Base-by-base conservation (phyloP, 2,329 filamentous ascomycete genomes). In the Stachybotrys echinatus region DNA sequence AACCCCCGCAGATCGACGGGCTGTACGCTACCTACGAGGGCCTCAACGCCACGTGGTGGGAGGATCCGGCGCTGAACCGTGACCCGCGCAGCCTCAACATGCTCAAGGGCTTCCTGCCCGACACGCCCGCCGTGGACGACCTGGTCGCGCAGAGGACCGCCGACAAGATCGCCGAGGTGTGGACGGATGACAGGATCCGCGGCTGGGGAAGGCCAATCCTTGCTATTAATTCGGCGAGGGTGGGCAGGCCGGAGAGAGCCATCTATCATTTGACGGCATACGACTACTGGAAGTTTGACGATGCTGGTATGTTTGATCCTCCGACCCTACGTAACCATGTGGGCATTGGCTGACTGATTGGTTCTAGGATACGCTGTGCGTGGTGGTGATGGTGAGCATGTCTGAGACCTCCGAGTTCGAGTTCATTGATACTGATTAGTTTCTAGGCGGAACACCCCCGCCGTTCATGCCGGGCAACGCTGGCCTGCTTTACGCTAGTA, bases 21-120 rank as follows among this genome's bases (percentile, higher is more conserved):
- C 73, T 78, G 1, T 83, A 81, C 48, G 66, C 77, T 2, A 70
- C 80, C 3, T 83, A 82, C 55, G 75, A 81, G 58, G 75, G 74
- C 0, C 66, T 79, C 10, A 65, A 72, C 22, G 61, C 65, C 31
- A 71, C 71, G 22, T 74, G 72, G 71, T 73, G 72, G 66, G 59
- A 61, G 2, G 59, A 73, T 21, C 55, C 65, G 0, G 59, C 59
- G 5, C 64, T 71, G 1, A 65, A 58, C 23, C 57, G 64, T 7
- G 71, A 77, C 44, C 74, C 74, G 23, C 72, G 73, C 6, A 73
- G 70, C 50, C 65, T 76, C 50, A 65, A 68, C 22, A 75, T 73
- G 59, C 63, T 75, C 19, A 70, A 68, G 22, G 74, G 74, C 3
- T 66, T 75, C 8, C 62, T 77, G 1, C 73, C 72, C 0, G 65